Evolutionary conservation across 2,329 filamentous ascomycete genomes (phyloP).

Genomic region (Colletotrichum sp.): DNA sequence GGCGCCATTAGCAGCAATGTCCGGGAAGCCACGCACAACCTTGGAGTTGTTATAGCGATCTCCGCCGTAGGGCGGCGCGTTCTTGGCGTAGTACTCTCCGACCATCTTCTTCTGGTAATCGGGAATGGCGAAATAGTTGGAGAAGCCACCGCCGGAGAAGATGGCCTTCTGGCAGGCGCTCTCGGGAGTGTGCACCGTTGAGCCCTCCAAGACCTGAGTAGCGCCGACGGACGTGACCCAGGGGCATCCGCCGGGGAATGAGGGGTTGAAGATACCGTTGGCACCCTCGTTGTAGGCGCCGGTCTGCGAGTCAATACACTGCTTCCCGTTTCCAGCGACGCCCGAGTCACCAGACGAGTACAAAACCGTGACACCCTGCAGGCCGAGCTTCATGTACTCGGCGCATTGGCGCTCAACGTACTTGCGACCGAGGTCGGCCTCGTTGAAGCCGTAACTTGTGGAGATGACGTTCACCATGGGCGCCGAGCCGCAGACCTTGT

Average conservation of each 20-base stretch:
- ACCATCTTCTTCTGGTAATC: conserved; percentile 50
- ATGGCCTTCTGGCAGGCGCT: conserved; percentile 51
- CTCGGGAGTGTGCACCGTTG: conserved; percentile 43
- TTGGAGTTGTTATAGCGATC: conserved; percentile 48
- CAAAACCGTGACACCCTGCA: conserved; percentile 55
- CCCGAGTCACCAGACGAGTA: conserved; percentile 58
- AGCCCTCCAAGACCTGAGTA: conserved; percentile 47
- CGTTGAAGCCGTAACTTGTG: conserved; percentile 58
- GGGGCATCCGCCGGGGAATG: conserved; percentile 50
- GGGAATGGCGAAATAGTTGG: conserved; percentile 51
- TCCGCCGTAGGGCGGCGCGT: conserved; percentile 44
- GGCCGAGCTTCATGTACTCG: conserved; percentile 62
- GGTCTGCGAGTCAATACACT: conserved; percentile 37
- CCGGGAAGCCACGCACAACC: conserved; percentile 52
- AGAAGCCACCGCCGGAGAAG: conserved; percentile 54
- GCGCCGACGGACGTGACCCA: conserved; percentile 59
- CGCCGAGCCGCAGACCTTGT: conserved; percentile 49
- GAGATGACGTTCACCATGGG: conserved; percentile 56
- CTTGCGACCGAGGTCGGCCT: conserved; percentile 50
- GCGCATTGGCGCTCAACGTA: conserved; percentile 59
- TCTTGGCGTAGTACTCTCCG: conserved; percentile 41
- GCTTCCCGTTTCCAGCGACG: conserved; percentile 42
- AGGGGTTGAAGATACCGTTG: conserved; percentile 46
- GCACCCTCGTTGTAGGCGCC: conserved; percentile 34
- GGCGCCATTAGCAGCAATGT: conserved; percentile 49